A percentile compares a stretch with the other conserved stretches of the same genome.
Conservation (phyloP, 1,284 basidiomycete species). For the Gomphus sp. region DNA sequence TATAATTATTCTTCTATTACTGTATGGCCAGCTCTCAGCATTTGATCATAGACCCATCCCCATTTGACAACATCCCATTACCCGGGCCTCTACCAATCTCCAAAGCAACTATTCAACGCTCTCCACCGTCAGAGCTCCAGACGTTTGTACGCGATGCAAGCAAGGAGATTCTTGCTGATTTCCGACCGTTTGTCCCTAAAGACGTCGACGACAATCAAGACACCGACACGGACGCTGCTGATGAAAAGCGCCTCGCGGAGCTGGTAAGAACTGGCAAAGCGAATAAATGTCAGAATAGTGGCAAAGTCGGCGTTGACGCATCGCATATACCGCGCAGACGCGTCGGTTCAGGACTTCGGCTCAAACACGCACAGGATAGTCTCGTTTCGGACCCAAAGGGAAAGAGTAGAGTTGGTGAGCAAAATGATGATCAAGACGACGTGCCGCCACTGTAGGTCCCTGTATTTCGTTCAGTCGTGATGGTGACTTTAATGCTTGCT, state of each 20-base stretch:
- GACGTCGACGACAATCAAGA: slow-evolving; percentile 41
- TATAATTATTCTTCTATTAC: slow-evolving; percentile 19
- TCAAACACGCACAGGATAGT: slow-evolving; percentile 16
- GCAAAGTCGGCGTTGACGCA: background rate
- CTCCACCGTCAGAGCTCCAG: slow-evolving; percentile 51
- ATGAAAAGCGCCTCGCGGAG: slow-evolving; percentile 10
- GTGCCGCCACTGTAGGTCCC: background rate
- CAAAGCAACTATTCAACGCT: slow-evolving; percentile 27
- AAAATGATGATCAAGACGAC: slow-evolving; percentile 40
- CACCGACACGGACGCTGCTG: slow-evolving; percentile 38
- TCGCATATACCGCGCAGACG: slow-evolving; percentile 23
- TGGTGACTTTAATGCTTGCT: background rate
- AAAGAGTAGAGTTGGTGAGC: slow-evolving; percentile 49
- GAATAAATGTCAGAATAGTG: background rate
- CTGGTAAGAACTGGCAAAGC: background rate
- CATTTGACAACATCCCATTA: background rate
- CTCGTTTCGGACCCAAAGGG: slow-evolving; percentile 39
- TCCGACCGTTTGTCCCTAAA: slow-evolving; percentile 29
- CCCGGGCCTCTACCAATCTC: slow-evolving; percentile 37
- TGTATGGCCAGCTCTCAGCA: background rate
- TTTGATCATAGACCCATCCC: slow-evolving; percentile 13
- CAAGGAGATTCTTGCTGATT: slow-evolving; percentile 48
- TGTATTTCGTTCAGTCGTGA: background rate
- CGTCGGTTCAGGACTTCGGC: slow-evolving; percentile 19
- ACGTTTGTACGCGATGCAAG: slow-evolving; percentile 46